Conservation (phyloP, 1,284 basidiomycete species). For the Fomitiporia mediterranea region DNA sequence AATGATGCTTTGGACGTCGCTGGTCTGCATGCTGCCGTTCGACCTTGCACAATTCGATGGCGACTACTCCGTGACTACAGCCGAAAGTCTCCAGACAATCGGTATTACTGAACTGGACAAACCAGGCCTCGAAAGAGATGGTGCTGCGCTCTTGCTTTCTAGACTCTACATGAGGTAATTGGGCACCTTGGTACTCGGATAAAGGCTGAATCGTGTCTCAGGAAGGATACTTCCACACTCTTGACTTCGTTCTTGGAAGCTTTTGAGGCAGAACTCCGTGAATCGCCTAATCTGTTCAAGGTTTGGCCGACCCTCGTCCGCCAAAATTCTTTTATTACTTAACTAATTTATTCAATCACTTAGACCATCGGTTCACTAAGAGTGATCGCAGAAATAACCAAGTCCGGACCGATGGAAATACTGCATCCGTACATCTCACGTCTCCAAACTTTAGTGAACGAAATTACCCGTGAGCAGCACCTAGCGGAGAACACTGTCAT, state of each 20-base stretch:
- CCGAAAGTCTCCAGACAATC: conserved; percentile 51
- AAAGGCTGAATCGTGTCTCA: conserved; percentile 29
- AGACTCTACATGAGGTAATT: conserved; percentile 72
- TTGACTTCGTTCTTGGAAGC: conserved; percentile 57
- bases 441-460: conserved; percentile 41
- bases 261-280: conserved; percentile 38
- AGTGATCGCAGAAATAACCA: conserved; percentile 69
- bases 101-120: conserved; percentile 59
- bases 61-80: conserved; percentile 43
- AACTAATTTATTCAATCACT: neutral
- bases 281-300: conserved; percentile 42
- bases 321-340: neutral
- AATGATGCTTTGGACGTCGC: conserved; percentile 87
- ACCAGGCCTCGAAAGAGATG: conserved; percentile 80
- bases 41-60: conserved; percentile 83
- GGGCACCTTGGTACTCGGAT: neutral
- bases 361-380: conserved; percentile 71
- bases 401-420: conserved; percentile 57
- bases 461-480: conserved; percentile 36
- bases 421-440: conserved; percentile 40
- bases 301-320: too few relatives aligned
- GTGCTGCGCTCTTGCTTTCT: conserved; percentile 68
- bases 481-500: conserved; percentile 57
- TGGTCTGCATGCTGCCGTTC: conserved; percentile 94
- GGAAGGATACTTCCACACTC: conserved; percentile 60